These are phyloP conservation scores for Tolypocladium ovalisporum DNA, from an alignment of 2,329 filamentous ascomycete genomes.

Conservation along the genomic window DNA sequence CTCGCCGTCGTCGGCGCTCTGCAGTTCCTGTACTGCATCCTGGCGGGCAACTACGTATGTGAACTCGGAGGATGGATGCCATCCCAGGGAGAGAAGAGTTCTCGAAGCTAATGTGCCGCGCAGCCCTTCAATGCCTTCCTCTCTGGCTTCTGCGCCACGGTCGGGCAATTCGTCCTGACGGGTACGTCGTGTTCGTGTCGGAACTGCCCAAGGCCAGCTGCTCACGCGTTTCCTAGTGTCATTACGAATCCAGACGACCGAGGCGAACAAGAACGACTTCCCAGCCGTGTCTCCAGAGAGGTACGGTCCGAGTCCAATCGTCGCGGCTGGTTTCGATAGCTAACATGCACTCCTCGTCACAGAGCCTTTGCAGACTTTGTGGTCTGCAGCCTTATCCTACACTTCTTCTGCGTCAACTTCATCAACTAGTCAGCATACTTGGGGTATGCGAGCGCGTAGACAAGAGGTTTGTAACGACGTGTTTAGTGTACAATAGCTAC, in stretches of 20 bases:
- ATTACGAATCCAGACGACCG: slow-evolving; percentile 84
- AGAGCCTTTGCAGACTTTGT: slow-evolving; percentile 96
- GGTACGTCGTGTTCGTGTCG: slow-evolving; percentile 37
- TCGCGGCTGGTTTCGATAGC: neutral
- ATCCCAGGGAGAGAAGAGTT: no score
- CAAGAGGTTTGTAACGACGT: neutral
- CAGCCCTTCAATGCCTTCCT: slow-evolving; percentile 99
- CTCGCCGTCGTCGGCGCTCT: slow-evolving; percentile 75
- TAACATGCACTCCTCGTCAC: slow-evolving; percentile 8
- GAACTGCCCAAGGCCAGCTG: neutral
- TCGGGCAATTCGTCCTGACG: slow-evolving; percentile 95
- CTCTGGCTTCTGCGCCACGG: slow-evolving; percentile 84
- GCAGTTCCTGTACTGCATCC: slow-evolving; percentile 86
- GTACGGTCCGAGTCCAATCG: slow-evolving; percentile 29
- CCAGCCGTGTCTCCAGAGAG: slow-evolving; percentile 68
- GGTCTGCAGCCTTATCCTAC: slow-evolving; percentile 86
- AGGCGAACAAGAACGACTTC: slow-evolving; percentile 70
- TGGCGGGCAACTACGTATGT: slow-evolving; percentile 90
- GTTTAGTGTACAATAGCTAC: neutral
- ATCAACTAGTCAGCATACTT: slow-evolving; percentile 63
- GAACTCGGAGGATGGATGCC: neutral
- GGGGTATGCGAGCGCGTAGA: neutral
- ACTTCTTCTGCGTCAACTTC: slow-evolving; percentile 99
- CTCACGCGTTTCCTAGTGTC: slow-evolving; percentile 36
- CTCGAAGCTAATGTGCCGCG: slow-evolving; percentile 7